Evolutionary conservation across 768 basidiomycete genomes (phyloP).

Genomic region (Lyophyllum shimeji): DNA sequence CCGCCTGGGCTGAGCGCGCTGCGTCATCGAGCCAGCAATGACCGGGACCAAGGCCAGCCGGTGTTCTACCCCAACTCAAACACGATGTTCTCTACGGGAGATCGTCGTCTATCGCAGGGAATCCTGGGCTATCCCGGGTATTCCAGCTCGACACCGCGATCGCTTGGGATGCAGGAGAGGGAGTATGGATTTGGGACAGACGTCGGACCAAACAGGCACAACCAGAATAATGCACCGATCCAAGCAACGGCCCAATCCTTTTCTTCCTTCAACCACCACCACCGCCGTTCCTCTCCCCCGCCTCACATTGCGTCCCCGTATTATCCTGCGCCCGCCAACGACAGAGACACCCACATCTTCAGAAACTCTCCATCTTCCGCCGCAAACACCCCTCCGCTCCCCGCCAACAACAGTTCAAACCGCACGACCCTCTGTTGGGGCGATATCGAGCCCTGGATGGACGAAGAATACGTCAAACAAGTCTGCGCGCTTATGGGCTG

Average conservation of each 20-base stretch:
- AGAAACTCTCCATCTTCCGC: conserved; percentile 22
- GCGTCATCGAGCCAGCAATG: conserved; percentile 23
- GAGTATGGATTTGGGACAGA: conserved; percentile 28
- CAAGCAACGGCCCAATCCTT: conserved; percentile 28
- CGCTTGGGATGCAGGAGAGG: conserved; percentile 26
- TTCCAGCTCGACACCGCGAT: conserved; percentile 23
- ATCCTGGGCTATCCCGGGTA: conserved; percentile 18
- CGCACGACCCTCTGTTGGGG: conserved; percentile 81
- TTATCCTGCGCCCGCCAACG: conserved; percentile 23
- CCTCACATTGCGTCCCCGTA: conserved; percentile 30
- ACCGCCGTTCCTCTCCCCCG: conserved; percentile 32
- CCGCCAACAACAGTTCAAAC: conserved; percentile 27
- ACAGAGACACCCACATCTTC: conserved; percentile 32
- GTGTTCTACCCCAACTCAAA: conserved; percentile 16
- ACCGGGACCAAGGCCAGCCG: conserved; percentile 21
- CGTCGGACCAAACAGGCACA: conserved; percentile 46
- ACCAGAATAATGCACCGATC: conserved; percentile 21
- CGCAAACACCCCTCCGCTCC: conserved; percentile 22
- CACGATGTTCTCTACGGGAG: conserved; percentile 23
- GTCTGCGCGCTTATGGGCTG: conserved; percentile 86
- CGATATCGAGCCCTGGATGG: conserved; percentile 95
- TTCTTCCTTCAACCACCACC: conserved; percentile 48
- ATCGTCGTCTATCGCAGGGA: conserved; percentile 29
- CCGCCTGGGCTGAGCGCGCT: conserved; percentile 28
- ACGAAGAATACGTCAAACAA: conserved; percentile 91